Evolutionary conservation across 495 filamentous ascomycete species (phyloP).

Genomic region (Aspergillus saccharolyticus): DNA sequence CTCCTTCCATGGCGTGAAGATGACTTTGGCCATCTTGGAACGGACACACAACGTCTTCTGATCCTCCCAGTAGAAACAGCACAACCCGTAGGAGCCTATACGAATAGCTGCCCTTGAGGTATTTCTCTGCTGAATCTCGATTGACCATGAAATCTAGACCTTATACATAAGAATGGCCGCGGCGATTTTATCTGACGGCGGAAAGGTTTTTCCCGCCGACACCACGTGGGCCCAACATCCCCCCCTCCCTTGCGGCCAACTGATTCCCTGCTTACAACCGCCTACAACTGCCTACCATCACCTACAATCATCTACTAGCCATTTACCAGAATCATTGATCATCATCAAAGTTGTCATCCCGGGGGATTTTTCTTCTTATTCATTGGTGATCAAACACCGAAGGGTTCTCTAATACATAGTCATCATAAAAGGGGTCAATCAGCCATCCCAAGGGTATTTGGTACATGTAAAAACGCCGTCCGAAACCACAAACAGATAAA

Average conservation of each 20-base stretch:
- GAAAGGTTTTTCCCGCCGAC: constrained; percentile 18
- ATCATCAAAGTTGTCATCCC: not conserved
- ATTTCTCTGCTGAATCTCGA: not conserved
- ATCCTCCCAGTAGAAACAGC: too few species aligned
- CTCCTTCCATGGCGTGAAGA: constrained; percentile 75
- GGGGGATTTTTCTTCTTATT: not conserved
- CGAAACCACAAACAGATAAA: constrained; percentile 19
- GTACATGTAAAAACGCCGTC: constrained; percentile 20
- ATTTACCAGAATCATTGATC: not conserved
- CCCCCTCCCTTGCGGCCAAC: not conserved
- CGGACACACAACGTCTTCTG: too few species aligned
- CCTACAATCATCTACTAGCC: not conserved
- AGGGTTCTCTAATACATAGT: constrained; percentile 11
- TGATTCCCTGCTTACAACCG: too few species aligned
- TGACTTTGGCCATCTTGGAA: constrained; percentile 63
- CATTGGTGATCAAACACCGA: not conserved
- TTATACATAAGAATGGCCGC: not conserved
- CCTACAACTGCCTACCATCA: not conserved
- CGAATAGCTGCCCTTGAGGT: too few species aligned
- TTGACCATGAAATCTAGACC: not conserved
- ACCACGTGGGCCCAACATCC: not conserved
- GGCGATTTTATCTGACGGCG: constrained; percentile 21
- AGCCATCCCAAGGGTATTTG: constrained; percentile 32
- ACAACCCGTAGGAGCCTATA: too few species aligned
- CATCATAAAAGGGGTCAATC: constrained; percentile 3